Base-by-base conservation (phyloP, 352 stramenopile species). In the Pythium volutum region DNA sequence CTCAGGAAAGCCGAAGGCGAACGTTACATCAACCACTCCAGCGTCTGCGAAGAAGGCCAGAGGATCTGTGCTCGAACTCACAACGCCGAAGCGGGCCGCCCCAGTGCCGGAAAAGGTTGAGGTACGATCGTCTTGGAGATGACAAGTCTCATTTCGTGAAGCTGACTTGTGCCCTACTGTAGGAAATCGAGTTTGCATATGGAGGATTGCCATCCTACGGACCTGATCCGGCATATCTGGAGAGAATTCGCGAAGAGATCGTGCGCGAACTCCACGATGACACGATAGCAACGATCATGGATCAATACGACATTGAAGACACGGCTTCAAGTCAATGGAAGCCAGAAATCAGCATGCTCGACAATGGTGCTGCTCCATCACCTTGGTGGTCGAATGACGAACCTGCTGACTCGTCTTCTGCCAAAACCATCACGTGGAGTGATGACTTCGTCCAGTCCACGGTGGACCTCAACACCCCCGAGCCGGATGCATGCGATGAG, bases 161-260 rank as follows among this genome's bases (percentile, higher is more conserved):
- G 36, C 36, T 43, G 11, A 43, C 36, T 7, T 43, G 1, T 27
- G 5, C 9, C 2, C 9, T 29, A 12, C 11, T 41, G 10, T 31
- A 91, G 82, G 79, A 94, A 20, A 82, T 92, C 45, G 84, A 94
- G 31, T 59, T 70, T 34, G 81, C 85, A 18, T 91, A 91, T 49
- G 85, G 85, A 29, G 85, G 85, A 20, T 25, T 94, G 10, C 46
- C 77, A 7, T 77, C 70, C 1, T 59, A 66, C 0, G 61, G 62
- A 23, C 46, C 66, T 3, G 69, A 87, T 20, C 67, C 64, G 1
- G 62, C 52, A 0, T 81, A 79, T 48, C 41, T 88, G n/a, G 65
- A 73, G 16, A 59, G 58, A n/a, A 62, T 94, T 14, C 71, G 67
- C 27, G 58, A 85, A 34, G 81, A 88, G 29, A 79, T 90, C 29